Evolutionary conservation across 202 grass and related monocot species (phyloP), one percentile per base, ranked within the genome.

Genomic region (Panicum virgatum): DNA sequence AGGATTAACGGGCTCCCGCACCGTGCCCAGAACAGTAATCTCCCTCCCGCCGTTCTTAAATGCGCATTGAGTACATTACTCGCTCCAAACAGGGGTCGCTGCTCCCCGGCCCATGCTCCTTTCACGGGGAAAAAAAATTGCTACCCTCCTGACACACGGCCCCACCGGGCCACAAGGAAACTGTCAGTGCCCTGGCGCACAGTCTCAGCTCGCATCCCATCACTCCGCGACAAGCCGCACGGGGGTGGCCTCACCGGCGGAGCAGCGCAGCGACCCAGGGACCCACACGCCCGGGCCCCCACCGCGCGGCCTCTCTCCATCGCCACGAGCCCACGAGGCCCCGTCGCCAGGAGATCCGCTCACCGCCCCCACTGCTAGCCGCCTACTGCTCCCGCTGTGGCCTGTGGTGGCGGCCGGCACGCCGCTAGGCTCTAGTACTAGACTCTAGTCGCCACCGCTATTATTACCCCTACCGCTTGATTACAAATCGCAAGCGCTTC

Each of bases 181-280:
- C 67, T 86, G 86, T 86, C 91, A 88, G 88, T 78, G 56, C 26
- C 82, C 74, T 27, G 9, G 66, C 3, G 10, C 16, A 68, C 42
- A 43, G 77, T 13, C 18, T 16, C 62, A 14, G 15, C 78, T 25
- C 42, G 13, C 13, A 9, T 10, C 16, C 8, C 1, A 14, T 27
- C 87, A 15, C 87, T 73, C 60, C 66, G 51, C 83, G 84, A 90
- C 88, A 86, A 86, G 69, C 84, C 84, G 79, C 79, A 42, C 79
- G 34, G 19, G 29, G 43, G 46, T 34, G 46, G 27, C 69, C 12
- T 86, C 80, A 90, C 84, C 84, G 68, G 75, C 62, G 69, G 60
- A 83, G 75, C 75, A 83, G 44, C 88, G 36, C 51, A 89, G 4
- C 81, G 0, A 14, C 5, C 2, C 0, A 0, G 0, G 39, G 77